phyloP scores from a whole-genome alignment of 2,329 filamentous ascomycete genomes.

The Epichloe sibirici region DNA sequence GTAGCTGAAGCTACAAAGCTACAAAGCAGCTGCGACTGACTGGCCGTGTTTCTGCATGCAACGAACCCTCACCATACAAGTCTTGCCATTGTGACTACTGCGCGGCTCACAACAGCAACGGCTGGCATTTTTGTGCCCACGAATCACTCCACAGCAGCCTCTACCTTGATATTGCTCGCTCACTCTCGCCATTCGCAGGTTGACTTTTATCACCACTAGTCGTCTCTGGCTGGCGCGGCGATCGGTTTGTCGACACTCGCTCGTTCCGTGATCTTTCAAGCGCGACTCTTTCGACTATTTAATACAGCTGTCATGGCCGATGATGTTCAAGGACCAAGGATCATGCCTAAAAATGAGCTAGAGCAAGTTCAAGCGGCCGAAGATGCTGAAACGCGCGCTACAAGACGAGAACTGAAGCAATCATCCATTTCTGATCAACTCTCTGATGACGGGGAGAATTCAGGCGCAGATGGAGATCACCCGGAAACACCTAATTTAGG shows the following conservation, averaged over 20 bases:
- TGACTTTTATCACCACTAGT: background rate
- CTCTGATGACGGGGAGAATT: conserved; percentile 3
- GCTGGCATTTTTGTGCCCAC: background rate
- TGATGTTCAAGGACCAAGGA: conserved; percentile 27
- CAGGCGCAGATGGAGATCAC: conserved; percentile 11
- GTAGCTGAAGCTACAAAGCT: background rate
- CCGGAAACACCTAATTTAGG: conserved; percentile 24
- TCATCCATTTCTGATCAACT: conserved; percentile 44
- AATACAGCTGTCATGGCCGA: conserved; percentile 27
- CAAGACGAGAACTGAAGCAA: conserved; percentile 52
- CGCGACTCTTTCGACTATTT: background rate
- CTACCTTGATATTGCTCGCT: background rate
- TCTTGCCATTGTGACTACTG: background rate
- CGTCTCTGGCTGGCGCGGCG: background rate
- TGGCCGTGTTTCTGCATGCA: background rate
- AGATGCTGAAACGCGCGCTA: conserved; percentile 50
- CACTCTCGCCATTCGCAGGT: background rate
- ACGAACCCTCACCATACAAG: background rate
- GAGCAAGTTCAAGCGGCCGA: conserved; percentile 31
- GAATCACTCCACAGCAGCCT: background rate
- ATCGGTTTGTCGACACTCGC: background rate
- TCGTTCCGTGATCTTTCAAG: background rate
- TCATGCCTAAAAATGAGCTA: conserved; percentile 26
- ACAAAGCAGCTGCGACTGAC: background rate
- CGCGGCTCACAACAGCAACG: background rate